Evolutionary conservation across 805 yeast species (phyloP), one percentile per base, ranked within the genome.

Genomic region (Barnettozyma pratensis): DNA sequence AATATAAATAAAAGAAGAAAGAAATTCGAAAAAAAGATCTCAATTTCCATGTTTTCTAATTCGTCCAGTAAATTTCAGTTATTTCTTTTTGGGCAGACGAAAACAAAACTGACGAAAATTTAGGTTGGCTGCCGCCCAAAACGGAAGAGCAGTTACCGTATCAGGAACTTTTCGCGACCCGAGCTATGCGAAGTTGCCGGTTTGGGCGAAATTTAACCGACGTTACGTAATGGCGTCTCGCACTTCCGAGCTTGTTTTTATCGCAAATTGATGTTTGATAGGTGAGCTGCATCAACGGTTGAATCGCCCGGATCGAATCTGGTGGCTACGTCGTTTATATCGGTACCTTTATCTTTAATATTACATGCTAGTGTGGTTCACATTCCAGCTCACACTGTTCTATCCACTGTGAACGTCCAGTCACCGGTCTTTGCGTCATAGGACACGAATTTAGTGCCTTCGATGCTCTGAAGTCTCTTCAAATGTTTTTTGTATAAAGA

Each of bases 341-440:
- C 27, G 26, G 39, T 6, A 19, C 34, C n/a, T 39, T 39, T 39
- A 39, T 19, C 32, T 31, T 31, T 31, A 31, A 31, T 8, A 31
- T 31, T 31, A 31, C 8, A 31, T 7, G 34, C 34, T 31, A 10
- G 10, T 31, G 10, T 35, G n/a, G 7, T 14, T 7, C 19, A 7
- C 6, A n/a, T 36, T 38, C 10, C 12, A n/a, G 11, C 27, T 34
- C 41, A 42, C 37, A 51, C 55, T 6, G 59, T 53, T 30, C 49
- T 44, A n/a, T 75, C 75, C 35, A 77, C 77, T 9, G 72, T 67
- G 57, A 86, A 87, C 1, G 77, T 72, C 87, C 90, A 85, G 42
- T 79, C 73, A 38, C 94, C 94, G 2, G 87, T 75, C 37, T 73
- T 75, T 0, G 92, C 80, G 55, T 90, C 94, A 70, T 88, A 94